These are phyloP conservation scores for Paramyrothecium sp. DNA, from an alignment of 2,329 filamentous ascomycete genomes.

Conservation along the genomic window DNA sequence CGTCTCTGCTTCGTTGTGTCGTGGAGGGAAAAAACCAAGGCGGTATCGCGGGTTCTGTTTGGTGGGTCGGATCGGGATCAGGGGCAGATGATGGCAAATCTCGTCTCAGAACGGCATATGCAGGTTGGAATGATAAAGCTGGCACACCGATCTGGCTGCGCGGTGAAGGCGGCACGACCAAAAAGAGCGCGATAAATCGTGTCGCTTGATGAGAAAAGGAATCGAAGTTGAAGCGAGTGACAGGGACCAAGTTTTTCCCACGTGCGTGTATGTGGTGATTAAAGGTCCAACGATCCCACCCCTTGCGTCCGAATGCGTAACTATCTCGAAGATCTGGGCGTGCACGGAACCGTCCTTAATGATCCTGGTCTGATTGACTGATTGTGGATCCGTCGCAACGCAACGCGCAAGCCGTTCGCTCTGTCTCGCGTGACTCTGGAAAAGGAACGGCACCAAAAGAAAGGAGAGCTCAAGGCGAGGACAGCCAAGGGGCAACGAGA, in stretches of 20 bases:
- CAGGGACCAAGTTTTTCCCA: conserved; percentile 9
- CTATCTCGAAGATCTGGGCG: not conserved
- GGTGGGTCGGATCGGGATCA: conserved; percentile 18
- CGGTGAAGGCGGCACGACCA: not conserved
- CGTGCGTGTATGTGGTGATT: not conserved
- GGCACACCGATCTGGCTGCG: no score
- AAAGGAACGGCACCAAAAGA: no score
- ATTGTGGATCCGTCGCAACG: not conserved
- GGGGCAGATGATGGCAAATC: conserved; percentile 2
- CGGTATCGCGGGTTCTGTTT: conserved; percentile 22
- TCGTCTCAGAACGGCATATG: not conserved
- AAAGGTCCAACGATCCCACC: not conserved
- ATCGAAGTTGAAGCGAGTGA: conserved; percentile 8
- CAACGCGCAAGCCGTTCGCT: no score
- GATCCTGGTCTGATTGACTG: no score
- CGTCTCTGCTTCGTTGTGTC: not conserved
- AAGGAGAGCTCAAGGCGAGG: no score
- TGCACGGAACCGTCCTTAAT: not conserved
- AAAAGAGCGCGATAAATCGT: not conserved
- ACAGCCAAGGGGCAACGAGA: no score
- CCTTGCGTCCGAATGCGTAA: not conserved
- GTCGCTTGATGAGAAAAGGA: not conserved
- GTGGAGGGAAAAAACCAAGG: conserved; percentile 48
- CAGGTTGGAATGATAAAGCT: not conserved
- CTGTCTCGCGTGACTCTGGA: no score